A percentile compares a stretch with the other conserved stretches of the same genome.
Conservation (phyloP, 108 stramenopile species). For the Pseudonitzschia pungens region DNA sequence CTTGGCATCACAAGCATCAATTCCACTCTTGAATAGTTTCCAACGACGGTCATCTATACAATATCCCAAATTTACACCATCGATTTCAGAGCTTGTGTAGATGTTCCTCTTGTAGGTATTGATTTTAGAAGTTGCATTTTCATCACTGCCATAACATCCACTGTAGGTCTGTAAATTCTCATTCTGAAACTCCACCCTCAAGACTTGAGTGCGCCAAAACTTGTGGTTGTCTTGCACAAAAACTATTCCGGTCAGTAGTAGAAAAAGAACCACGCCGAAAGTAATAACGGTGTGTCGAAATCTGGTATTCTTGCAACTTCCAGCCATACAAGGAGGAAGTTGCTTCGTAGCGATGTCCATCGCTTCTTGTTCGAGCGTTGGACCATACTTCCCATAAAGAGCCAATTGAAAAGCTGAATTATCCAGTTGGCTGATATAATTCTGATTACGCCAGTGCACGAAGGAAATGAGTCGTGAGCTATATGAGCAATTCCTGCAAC, state of each 20-base stretch:
- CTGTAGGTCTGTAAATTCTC: not conserved
- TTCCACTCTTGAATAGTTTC: not conserved
- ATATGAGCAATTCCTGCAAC: not conserved
- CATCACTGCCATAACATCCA: not conserved
- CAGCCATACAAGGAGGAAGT: not conserved
- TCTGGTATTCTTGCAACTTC: not conserved
- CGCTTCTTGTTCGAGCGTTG: conserved; percentile 7
- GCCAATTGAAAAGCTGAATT: conserved; percentile 19
- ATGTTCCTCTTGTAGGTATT: not conserved
- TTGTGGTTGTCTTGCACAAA: not conserved
- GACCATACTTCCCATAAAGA: conserved; percentile 15
- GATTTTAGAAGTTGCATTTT: no score
- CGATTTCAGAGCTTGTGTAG: not conserved
- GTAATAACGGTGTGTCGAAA: not conserved
- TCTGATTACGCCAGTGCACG: not conserved
- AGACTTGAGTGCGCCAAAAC: not conserved
- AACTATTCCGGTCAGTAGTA: not conserved
- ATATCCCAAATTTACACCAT: not conserved
- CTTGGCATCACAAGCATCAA: not conserved
- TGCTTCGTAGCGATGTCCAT: not conserved
- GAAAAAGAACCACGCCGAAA: not conserved
- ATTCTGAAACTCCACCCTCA: conserved; percentile 4
- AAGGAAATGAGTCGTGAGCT: not conserved
- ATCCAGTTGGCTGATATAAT: conserved; percentile 29
- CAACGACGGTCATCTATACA: not conserved